Evolutionary conservation across 768 basidiomycete genomes (phyloP).

Genomic region (Lactifluus subvellereus): DNA sequence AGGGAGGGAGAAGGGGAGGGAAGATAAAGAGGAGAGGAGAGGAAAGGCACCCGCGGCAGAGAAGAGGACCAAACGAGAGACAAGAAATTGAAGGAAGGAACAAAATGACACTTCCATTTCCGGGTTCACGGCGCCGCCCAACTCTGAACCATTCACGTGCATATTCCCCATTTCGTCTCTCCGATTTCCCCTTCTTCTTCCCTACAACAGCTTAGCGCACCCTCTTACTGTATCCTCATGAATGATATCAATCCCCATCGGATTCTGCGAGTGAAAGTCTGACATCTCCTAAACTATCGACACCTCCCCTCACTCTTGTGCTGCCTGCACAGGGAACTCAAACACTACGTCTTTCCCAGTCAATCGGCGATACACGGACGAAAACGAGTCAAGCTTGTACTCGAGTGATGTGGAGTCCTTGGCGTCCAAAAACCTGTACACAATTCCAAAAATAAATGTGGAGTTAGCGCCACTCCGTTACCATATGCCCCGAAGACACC

Average conservation of each 20-base stretch:
- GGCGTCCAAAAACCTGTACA: slow-evolving; percentile 83
- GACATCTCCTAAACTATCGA: slow-evolving; percentile 4
- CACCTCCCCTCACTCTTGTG: slow-evolving; percentile 52
- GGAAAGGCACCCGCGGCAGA: not conserved
- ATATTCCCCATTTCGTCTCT: not conserved
- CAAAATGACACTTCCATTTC: not conserved
- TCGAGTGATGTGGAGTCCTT: slow-evolving; percentile 98
- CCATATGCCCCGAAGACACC: slow-evolving; percentile 2
- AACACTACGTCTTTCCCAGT: slow-evolving; percentile 97
- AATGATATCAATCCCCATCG: too few species aligned
- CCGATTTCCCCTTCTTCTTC: not conserved
- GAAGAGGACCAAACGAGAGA: slow-evolving; percentile 32
- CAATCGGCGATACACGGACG: slow-evolving; percentile 90
- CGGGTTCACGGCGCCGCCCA: not conserved
- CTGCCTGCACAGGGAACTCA: slow-evolving; percentile 72
- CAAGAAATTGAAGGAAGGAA: slow-evolving; percentile 27
- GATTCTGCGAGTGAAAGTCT: not conserved
- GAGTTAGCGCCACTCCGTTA: not conserved
- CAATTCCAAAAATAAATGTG: not conserved
- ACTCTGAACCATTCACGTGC: too few species aligned
- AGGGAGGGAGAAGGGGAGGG: slow-evolving; percentile 1
- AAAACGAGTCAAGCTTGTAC: slow-evolving; percentile 99
- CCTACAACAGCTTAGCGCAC: too few species aligned
- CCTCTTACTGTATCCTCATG: too few species aligned
- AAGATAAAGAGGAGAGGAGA: slow-evolving; percentile 28